These are phyloP conservation scores for Jatropha curcas DNA, from an alignment of 345 rosid genomes.

Conservation along the genomic window DNA sequence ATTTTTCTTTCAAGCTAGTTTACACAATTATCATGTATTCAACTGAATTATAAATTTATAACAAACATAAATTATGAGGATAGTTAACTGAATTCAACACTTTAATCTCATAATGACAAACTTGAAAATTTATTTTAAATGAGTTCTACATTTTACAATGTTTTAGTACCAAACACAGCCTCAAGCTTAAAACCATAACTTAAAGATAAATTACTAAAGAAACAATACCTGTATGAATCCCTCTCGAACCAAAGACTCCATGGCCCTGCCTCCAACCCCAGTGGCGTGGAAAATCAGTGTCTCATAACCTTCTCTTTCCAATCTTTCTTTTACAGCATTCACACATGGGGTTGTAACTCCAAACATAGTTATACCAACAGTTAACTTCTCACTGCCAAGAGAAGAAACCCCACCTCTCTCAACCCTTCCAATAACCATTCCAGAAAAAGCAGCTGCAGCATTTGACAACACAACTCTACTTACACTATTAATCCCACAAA, in stretches of 20 bases:
- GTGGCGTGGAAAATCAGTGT: conserved; percentile 92
- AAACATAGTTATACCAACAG: conserved; percentile 91
- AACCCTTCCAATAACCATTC: conserved; percentile 79
- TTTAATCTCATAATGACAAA: too few relatives aligned
- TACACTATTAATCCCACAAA: conserved; percentile 85
- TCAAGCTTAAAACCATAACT: neutral
- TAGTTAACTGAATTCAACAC: too few relatives aligned
- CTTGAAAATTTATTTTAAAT: too few relatives aligned
- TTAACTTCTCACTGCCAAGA: conserved; percentile 27
- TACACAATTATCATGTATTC: too few relatives aligned
- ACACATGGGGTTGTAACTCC: conserved; percentile 93
- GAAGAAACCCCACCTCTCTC: conserved; percentile 18
- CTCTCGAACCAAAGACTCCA: conserved; percentile 80
- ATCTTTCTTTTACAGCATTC: conserved; percentile 60
- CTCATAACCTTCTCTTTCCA: conserved; percentile 73
- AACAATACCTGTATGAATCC: conserved; percentile 75
- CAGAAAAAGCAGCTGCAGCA: conserved; percentile 87
- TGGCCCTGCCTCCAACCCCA: conserved; percentile 90
- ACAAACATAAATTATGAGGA: too few relatives aligned
- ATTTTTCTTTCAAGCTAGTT: too few relatives aligned
- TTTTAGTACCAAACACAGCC: too few relatives aligned
- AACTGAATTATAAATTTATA: too few relatives aligned
- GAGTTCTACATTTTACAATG: too few relatives aligned
- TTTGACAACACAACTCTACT: conserved; percentile 76
- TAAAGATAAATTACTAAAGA: neutral